Conservation (phyloP, 441 rosid species). For the Rhodomyrtus psidioides region DNA sequence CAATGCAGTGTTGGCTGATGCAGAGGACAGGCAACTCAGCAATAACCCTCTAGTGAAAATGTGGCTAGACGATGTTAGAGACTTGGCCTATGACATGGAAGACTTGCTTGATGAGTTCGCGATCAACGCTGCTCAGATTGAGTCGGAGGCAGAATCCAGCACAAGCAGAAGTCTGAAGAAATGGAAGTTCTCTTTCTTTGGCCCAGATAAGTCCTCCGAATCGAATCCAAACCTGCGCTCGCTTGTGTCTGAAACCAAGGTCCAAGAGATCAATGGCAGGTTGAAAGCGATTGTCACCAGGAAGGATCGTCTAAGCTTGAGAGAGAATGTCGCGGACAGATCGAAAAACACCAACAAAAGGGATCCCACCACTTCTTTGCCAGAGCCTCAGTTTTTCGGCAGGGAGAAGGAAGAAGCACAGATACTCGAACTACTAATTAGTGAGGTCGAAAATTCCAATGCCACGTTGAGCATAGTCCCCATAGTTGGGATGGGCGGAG, state of each 20-base stretch:
- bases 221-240: neutral
- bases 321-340: neutral
- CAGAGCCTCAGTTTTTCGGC: neutral
- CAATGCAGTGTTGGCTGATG: neutral
- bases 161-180: neutral
- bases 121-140: accelerated
- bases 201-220: neutral
- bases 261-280: neutral
- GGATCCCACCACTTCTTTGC: neutral
- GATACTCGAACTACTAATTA: neutral
- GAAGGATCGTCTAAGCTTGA: neutral
- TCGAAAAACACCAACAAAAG: neutral
- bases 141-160: neutral
- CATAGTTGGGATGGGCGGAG: neutral
- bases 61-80: neutral
- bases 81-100: neutral
- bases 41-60: neutral
- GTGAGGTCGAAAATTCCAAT: neutral
- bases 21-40: neutral
- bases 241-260: neutral
- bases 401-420: neutral
- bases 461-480: neutral
- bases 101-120: neutral
- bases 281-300: neutral
- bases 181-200: neutral